Evolutionary conservation across 306 rosid species (phyloP).

Genomic region (Luffa acutangula): DNA sequence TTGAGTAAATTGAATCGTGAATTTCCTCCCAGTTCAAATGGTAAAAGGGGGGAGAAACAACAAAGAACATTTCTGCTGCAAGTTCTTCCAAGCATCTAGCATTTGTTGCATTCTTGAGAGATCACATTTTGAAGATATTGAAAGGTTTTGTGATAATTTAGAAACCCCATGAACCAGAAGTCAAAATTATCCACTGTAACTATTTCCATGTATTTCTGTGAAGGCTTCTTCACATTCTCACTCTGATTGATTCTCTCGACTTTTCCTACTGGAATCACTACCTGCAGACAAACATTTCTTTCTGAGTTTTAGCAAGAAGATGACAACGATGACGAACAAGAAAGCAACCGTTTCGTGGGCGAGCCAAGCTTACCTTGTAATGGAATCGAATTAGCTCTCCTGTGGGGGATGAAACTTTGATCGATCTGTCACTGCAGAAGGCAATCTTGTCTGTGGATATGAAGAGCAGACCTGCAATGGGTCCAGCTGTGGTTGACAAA

Average conservation of each 20-base stretch:
- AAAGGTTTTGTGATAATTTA: slow-evolving; percentile 42
- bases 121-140: slow-evolving; percentile 30
- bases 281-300: slow-evolving; percentile 4
- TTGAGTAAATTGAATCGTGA: background rate
- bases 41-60: background rate
- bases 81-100: background rate
- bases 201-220: slow-evolving; percentile 52
- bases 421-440: slow-evolving; percentile 74
- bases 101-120: slow-evolving; percentile 17
- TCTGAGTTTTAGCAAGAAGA: background rate
- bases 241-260: slow-evolving; percentile 40
- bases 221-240: slow-evolving; percentile 41
- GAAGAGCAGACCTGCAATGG: slow-evolving; percentile 84
- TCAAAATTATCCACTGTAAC: slow-evolving; percentile 54
- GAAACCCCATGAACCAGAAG: slow-evolving; percentile 69
- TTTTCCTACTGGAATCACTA: slow-evolving; percentile 34
- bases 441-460: slow-evolving; percentile 65
- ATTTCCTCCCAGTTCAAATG: background rate
- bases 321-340: no score
- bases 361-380: slow-evolving; percentile 39
- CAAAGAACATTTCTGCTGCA: slow-evolving; percentile 1
- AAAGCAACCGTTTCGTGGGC: background rate
- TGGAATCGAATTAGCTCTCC: slow-evolving; percentile 43
- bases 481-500: slow-evolving; percentile 82
- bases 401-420: slow-evolving; percentile 39